Evolutionary conservation across 2,329 filamentous ascomycete species (phyloP), one percentile per base, ranked within the genome.

Genomic region (Beauveria australis): DNA sequence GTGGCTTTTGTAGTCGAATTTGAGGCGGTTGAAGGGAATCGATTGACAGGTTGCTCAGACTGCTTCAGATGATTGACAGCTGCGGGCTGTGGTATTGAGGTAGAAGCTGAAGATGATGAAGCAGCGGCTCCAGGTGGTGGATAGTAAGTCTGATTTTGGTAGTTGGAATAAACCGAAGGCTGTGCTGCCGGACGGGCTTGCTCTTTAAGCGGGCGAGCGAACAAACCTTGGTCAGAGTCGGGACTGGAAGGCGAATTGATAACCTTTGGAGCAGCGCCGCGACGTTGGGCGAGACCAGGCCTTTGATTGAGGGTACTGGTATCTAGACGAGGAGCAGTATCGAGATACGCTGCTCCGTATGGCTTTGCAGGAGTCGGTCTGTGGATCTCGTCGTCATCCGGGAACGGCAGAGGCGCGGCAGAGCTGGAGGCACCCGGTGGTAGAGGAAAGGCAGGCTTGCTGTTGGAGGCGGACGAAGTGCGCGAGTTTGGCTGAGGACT

Each of bases 1-100:
- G 89, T 92, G 22, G 94, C 94, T 65, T 90, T 86, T 2, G 93
- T 97, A 1, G 94, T 99, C 2, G 92, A 96, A 14, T 87, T 96
- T 0, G 94, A 97, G 16, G 93, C 92, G 8, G 91, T 96, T 2
- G 93, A 97, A 12, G 82, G 80, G 65, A 86, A 85, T 49, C 85
- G 80, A 68, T 83, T 86, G 64, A 88, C 80, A 33, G 77, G 76
- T 55, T 68, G 75, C n/a, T 81, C 78, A 30, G 69, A 69, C n/a
- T 75, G 72, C 69, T 63, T 67, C 22, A 66, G 52, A 46, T 69
- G 64, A 61, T 71, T 61, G 49, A 62, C 60, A 55, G 61, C 63
- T 7, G 62, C 63, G 5, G 66, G 61, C 46, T 67, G 67, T 12
- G 54, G 62, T n/a, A 63, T 33, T 19, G 41, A 43, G 3, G 48